phyloP scores from a whole-genome alignment of 257 asterid species.

The Nicotiana tomentosiformis region DNA sequence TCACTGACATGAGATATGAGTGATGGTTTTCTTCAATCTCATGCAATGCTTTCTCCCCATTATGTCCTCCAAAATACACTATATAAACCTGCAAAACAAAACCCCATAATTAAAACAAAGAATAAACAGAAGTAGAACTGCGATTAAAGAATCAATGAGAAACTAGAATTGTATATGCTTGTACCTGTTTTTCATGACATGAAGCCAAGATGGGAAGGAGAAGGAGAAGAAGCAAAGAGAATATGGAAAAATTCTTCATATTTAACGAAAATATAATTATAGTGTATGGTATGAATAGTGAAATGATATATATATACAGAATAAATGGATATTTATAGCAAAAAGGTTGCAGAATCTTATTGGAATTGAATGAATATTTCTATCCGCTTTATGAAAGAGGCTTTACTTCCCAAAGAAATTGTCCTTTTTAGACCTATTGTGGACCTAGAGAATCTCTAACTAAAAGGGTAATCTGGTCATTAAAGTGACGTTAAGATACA shows the following conservation, averaged over 20 bases:
- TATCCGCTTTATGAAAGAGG: neutral
- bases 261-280: slow-evolving; percentile 1
- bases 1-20: slow-evolving; percentile 59
- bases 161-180: neutral
- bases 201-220: slow-evolving; percentile 48
- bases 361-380: slow-evolving; percentile 3
- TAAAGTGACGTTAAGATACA: neutral
- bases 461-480: slow-evolving; percentile 2
- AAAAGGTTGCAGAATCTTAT: slow-evolving; percentile 16
- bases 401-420: neutral
- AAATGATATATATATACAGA: neutral
- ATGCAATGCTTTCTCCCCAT: slow-evolving; percentile 40
- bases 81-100: slow-evolving; percentile 46
- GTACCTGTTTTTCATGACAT: slow-evolving; percentile 48
- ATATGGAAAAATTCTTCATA: slow-evolving; percentile 27
- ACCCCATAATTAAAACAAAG: neutral
- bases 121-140: neutral
- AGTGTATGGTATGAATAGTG: neutral
- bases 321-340: slow-evolving; percentile 29
- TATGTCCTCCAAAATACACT: slow-evolving; percentile 75
- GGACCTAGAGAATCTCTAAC: slow-evolving; percentile 13
- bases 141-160: neutral
- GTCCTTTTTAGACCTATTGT: slow-evolving; percentile 3
- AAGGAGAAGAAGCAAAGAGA: slow-evolving; percentile 29
- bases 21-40: slow-evolving; percentile 65